Conservation (phyloP, 2,329 filamentous ascomycete genomes). For the Achaetomium macrosporum region DNA sequence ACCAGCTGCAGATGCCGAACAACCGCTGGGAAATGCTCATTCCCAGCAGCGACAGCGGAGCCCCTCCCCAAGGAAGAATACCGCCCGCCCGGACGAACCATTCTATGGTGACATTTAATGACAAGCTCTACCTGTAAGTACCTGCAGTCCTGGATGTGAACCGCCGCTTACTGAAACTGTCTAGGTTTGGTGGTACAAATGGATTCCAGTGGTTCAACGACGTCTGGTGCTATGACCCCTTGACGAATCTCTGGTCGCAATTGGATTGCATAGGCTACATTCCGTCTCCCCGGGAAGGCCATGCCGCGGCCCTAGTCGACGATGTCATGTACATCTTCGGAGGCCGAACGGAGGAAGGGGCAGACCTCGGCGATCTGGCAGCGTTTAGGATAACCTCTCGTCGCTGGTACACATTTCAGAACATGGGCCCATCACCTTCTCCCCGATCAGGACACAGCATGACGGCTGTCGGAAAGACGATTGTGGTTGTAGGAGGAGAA, state of each 20-base stretch:
- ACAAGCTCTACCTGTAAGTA: conserved; percentile 85
- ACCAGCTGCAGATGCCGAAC: conserved; percentile 82
- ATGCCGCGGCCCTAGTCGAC: conserved; percentile 86
- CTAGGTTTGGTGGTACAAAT: conserved; percentile 93
- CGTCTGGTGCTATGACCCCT: conserved; percentile 92
- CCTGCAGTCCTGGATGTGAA: neutral
- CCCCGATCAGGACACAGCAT: conserved; percentile 94
- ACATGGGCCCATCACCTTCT: conserved; percentile 95
- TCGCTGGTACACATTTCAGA: conserved; percentile 98
- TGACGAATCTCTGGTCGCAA: conserved; percentile 75
- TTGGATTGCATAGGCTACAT: conserved; percentile 98
- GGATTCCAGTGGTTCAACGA: conserved; percentile 98
- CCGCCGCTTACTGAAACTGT: conserved; percentile 15
- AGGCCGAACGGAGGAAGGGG: conserved; percentile 87
- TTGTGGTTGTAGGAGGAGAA: conserved; percentile 89
- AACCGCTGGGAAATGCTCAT: conserved; percentile 96
- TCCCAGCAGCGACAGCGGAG: conserved; percentile 60
- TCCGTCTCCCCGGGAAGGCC: conserved; percentile 85
- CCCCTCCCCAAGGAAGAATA: conserved; percentile 55
- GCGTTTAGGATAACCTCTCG: conserved; percentile 70
- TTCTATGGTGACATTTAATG: conserved; percentile 82
- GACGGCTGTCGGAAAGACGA: conserved; percentile 88
- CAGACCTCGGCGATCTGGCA: conserved; percentile 86
- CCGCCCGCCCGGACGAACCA: conserved; percentile 94
- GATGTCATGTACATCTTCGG: conserved; percentile 99